Conservation (phyloP, 2,329 filamentous ascomycete species). For the Aspergillus sergii region DNA sequence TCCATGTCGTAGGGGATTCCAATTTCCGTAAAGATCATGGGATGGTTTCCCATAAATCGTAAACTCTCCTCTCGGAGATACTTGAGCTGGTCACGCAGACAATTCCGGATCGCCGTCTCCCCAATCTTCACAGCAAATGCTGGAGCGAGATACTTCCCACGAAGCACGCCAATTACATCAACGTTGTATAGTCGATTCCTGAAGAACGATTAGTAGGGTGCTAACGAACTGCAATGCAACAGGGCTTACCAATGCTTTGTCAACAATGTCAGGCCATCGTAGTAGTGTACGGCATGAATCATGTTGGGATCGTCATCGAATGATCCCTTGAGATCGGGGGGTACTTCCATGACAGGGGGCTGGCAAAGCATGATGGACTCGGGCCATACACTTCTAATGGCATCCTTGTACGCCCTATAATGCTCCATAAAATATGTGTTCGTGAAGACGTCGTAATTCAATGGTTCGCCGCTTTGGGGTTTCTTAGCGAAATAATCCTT, state of each 20-base stretch:
- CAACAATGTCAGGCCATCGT: constrained; percentile 94
- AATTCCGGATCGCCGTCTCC: constrained; percentile 91
- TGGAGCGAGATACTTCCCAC: constrained; percentile 84
- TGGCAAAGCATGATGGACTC: constrained; percentile 88
- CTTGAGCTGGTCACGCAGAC: constrained; percentile 82
- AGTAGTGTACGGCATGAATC: constrained; percentile 93
- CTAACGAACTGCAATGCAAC: constrained; percentile 1
- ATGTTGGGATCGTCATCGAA: constrained; percentile 85
- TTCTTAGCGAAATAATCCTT: constrained; percentile 88
- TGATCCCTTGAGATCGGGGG: constrained; percentile 83
- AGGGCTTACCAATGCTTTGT: constrained; percentile 82
- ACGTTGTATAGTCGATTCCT: constrained; percentile 94
- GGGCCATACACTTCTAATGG: constrained; percentile 74
- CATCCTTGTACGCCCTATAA: constrained; percentile 74
- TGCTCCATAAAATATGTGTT: constrained; percentile 90
- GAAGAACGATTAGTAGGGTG: constrained; percentile 18
- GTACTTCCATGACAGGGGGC: constrained; percentile 87
- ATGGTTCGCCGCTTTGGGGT: constrained; percentile 69
- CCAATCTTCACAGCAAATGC: constrained; percentile 92
- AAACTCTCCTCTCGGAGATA: constrained; percentile 82
- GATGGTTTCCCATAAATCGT: constrained; percentile 86
- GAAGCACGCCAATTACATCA: constrained; percentile 87
- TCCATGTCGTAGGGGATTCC: constrained; percentile 99
- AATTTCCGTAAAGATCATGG: constrained; percentile 89
- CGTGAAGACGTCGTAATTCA: constrained; percentile 85